phyloP scores from a whole-genome alignment of 139 green algal species.

The Micromonas pusilla region DNA sequence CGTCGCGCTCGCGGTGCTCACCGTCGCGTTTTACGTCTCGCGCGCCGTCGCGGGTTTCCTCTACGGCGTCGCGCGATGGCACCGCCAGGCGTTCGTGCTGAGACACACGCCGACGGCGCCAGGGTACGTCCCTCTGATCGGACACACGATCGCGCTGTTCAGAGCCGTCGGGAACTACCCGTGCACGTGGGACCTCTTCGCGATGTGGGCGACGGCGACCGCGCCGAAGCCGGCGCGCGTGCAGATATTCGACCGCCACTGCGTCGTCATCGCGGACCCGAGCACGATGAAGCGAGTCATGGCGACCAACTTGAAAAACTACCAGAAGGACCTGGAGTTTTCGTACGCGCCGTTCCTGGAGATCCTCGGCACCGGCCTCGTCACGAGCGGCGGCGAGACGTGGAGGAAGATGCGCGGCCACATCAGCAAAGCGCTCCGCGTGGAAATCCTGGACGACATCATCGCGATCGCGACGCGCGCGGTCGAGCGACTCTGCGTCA shows the following conservation, averaged over 20 bases:
- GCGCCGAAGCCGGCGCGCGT: conserved; percentile 24
- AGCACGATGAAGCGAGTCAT: conserved; percentile 31
- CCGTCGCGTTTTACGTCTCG: background rate
- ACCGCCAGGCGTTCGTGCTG: background rate
- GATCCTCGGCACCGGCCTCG: conserved; percentile 85
- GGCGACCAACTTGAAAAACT: conserved; percentile 29
- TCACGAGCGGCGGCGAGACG: conserved; percentile 75
- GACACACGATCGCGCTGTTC: conserved; percentile 16
- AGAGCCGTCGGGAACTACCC: conserved; percentile 5
- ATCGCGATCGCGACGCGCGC: conserved; percentile 65
- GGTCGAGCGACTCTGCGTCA: conserved; percentile 58
- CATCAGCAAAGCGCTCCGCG: conserved; percentile 71
- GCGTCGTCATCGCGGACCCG: conserved; percentile 32
- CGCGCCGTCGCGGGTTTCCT: background rate
- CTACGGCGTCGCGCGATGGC: background rate
- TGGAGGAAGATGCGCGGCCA: conserved; percentile 86
- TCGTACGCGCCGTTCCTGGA: conserved; percentile 74
- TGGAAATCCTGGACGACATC: conserved; percentile 87
- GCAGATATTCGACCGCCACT: conserved; percentile 30
- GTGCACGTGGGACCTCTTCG: conserved; percentile 25
- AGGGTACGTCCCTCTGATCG: background rate
- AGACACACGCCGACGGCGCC: background rate
- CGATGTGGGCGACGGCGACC: background rate
- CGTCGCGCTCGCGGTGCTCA: background rate
- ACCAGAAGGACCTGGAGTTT: conserved; percentile 33